A percentile compares a stretch with the other conserved stretches of the same genome.
Conservation (phyloP, 495 filamentous ascomycete genomes). For the Hypoxylon lienhwacheense region DNA sequence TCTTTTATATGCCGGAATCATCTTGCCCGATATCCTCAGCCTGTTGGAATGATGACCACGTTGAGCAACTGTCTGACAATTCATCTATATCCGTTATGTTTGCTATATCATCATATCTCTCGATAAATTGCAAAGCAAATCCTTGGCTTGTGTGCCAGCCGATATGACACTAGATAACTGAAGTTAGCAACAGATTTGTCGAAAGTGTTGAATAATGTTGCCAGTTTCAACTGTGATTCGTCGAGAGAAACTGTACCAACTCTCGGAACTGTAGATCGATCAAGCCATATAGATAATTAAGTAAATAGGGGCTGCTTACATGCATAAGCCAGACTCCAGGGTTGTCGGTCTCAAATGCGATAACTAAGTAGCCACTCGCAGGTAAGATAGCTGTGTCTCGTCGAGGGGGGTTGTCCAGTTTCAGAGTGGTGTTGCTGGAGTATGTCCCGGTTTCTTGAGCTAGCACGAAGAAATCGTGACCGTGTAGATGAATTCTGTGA, state of each 20-base stretch:
- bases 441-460: constrained; percentile 41
- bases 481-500: constrained; percentile 59
- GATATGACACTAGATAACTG: constrained; percentile 41
- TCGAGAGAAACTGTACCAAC: too few species aligned
- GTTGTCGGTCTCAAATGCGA: constrained; percentile 62
- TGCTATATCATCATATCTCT: constrained; percentile 46
- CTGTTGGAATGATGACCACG: constrained; percentile 47
- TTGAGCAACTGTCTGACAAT: constrained; percentile 44
- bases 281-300: not conserved
- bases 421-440: constrained; percentile 38
- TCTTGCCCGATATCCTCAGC: constrained; percentile 38
- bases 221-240: too few species aligned
- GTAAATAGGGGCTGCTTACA: constrained; percentile 19
- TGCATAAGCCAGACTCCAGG: constrained; percentile 58
- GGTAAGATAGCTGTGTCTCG: constrained; percentile 63
- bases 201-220: too few species aligned
- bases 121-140: constrained; percentile 53
- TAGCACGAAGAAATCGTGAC: constrained; percentile 62
- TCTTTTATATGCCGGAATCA: constrained; percentile 51
- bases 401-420: constrained; percentile 52
- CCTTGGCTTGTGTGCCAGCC: constrained; percentile 55
- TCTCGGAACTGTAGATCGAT: too few species aligned
- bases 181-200: too few species aligned
- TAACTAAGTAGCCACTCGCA: constrained; percentile 48
- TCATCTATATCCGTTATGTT: constrained; percentile 38